Evolutionary conservation across 768 basidiomycete genomes (phyloP).

Genomic region (Myochromella boudieri): DNA sequence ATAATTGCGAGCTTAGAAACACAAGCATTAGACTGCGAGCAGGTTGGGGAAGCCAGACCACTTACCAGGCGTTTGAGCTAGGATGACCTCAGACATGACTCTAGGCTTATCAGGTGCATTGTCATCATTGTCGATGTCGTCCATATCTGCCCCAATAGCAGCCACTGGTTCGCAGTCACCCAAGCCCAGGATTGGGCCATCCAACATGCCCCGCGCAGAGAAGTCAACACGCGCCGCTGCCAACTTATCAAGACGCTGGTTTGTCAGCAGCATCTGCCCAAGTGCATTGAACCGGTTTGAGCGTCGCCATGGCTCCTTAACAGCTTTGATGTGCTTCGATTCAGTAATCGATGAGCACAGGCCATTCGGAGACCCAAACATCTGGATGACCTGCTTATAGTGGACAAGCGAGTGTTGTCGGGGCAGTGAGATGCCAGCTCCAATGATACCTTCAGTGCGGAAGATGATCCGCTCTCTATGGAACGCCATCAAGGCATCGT

Average conservation of each 20-base stretch:
- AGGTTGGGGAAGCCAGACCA: no score
- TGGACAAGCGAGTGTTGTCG: no score
- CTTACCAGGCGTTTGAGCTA: slow-evolving; percentile 4
- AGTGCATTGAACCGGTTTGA: slow-evolving; percentile 19
- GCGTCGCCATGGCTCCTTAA: slow-evolving; percentile 22
- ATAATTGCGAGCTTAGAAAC: not conserved
- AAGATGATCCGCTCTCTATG: no score
- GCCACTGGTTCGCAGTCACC: no score
- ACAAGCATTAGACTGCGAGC: not conserved
- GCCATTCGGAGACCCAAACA: slow-evolving; percentile 11
- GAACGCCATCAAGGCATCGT: slow-evolving; percentile 12
- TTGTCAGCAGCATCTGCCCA: slow-evolving; percentile 22
- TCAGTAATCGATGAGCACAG: slow-evolving; percentile 15
- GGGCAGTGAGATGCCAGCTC: slow-evolving; percentile 17
- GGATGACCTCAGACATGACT: not conserved
- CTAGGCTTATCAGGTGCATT: not conserved
- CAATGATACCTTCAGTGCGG: slow-evolving; percentile 10
- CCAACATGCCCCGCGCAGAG: slow-evolving; percentile 2
- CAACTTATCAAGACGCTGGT: slow-evolving; percentile 17
- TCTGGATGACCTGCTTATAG: no score
- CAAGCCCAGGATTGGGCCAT: no score
- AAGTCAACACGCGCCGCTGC: slow-evolving; percentile 10
- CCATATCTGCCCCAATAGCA: no score
- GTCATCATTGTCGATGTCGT: not conserved
- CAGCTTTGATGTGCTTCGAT: no score